Percentiles rank a stretch among this genome's conserved stretches.
phyloP scores from a whole-genome alignment of 108 stramenopile genomes.

The Nannochloropsis gaditana region DNA sequence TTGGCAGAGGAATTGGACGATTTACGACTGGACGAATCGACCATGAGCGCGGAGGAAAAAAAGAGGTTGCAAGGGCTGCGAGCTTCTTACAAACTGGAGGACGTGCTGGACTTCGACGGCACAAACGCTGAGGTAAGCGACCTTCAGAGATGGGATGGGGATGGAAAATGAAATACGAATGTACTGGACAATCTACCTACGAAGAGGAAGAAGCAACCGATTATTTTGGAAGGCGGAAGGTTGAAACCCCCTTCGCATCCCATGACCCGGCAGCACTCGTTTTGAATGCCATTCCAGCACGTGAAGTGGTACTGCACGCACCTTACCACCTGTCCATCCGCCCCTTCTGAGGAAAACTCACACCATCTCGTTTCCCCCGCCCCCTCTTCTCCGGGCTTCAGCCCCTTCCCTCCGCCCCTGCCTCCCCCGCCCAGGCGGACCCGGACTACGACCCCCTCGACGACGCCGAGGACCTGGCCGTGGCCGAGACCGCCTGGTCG shows the following conservation, averaged over 20 bases:
- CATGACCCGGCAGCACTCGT: too few species aligned
- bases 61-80: constrained; percentile 6
- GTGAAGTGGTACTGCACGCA: too few species aligned
- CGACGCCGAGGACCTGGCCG: not conserved
- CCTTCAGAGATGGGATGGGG: not conserved
- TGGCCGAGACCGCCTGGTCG: constrained; percentile 41
- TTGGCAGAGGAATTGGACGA: constrained; percentile 16
- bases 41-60: constrained; percentile 16
- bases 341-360: too few species aligned
- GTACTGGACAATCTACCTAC: too few species aligned
- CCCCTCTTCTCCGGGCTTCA: not conserved
- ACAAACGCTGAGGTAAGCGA: not conserved
- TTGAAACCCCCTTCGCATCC: too few species aligned
- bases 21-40: constrained; percentile 5
- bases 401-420: not conserved
- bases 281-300: too few species aligned
- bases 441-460: not conserved
- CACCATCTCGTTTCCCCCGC: not conserved
- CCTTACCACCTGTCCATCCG: too few species aligned
- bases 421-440: not conserved
- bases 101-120: constrained; percentile 17
- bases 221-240: too few species aligned
- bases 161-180: not conserved
- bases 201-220: too few species aligned
- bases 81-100: not conserved